Conservation (phyloP, 2,329 filamentous ascomycete genomes). For the Didymella exigua region DNA sequence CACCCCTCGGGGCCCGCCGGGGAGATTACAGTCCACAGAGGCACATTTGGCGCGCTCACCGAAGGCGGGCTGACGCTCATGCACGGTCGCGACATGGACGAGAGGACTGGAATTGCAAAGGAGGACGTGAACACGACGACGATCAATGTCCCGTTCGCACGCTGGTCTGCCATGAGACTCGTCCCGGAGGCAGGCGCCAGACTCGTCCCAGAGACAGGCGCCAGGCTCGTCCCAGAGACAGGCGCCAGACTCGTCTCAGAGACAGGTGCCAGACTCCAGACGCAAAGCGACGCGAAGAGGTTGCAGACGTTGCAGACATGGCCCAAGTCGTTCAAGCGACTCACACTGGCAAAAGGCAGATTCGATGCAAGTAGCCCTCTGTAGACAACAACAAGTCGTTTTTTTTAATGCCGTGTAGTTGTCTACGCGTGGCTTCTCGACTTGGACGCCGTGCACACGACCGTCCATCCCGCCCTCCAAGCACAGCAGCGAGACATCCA, state of each 20-base stretch:
- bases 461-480: neutral
- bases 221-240: neutral
- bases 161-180: constrained; percentile 28
- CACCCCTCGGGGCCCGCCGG: constrained; percentile 11
- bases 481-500: neutral
- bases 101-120: neutral
- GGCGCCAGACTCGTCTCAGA: neutral
- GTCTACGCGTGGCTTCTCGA: neutral
- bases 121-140: constrained; percentile 44
- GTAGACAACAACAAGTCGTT: neutral
- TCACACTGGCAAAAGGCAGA: neutral
- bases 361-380: neutral
- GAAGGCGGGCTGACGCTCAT: constrained; percentile 56
- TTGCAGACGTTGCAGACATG: neutral
- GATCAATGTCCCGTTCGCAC: constrained; percentile 57
- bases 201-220: neutral
- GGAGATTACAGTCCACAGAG: constrained; percentile 27
- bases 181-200: neutral
- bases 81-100: constrained; percentile 3
- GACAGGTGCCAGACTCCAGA: neutral
- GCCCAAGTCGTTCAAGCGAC: neutral
- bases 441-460: neutral
- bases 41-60: constrained; percentile 68
- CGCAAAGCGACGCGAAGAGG: no score
- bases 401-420: neutral